phyloP scores from a whole-genome alignment of 2,329 filamentous ascomycete genomes.

The Talaromyces sp. region DNA sequence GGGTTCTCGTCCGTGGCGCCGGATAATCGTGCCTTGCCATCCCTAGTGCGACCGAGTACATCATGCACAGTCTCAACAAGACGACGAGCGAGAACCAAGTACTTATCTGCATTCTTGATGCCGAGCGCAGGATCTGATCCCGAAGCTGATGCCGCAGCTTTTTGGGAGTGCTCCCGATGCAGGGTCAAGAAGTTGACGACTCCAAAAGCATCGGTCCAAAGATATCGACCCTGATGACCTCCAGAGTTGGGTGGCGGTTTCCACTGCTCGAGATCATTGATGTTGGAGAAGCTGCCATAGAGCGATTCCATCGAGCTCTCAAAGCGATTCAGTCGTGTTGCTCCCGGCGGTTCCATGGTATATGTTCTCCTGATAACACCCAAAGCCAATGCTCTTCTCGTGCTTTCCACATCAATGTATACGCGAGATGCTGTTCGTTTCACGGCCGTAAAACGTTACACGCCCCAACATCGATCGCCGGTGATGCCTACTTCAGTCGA shows the following conservation, averaged over 20 bases:
- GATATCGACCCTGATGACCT: slow-evolving; percentile 56
- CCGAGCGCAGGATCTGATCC: not conserved
- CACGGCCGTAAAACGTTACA: slow-evolving; percentile 6
- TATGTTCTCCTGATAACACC: not conserved
- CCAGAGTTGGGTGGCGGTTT: slow-evolving; percentile 49
- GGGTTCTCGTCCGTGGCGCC: slow-evolving; percentile 52
- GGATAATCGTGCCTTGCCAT: slow-evolving; percentile 46
- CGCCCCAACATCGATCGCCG: not conserved
- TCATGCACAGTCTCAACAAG: slow-evolving; percentile 53
- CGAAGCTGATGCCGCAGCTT: slow-evolving; percentile 1
- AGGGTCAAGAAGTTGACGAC: slow-evolving; percentile 58
- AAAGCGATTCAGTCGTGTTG: slow-evolving; percentile 31
- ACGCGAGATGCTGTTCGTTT: slow-evolving; percentile 1
- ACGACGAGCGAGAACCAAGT: slow-evolving; percentile 48
- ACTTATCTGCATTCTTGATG: slow-evolving; percentile 30
- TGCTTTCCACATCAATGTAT: not conserved
- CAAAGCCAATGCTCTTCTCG: not conserved
- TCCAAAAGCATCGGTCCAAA: slow-evolving; percentile 61
- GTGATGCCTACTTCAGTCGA: slow-evolving; percentile 21
- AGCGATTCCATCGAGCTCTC: slow-evolving; percentile 38
- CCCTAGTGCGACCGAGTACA: slow-evolving; percentile 51
- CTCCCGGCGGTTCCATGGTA: slow-evolving; percentile 16
- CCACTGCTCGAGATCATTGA: slow-evolving; percentile 41
- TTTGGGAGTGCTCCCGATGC: slow-evolving; percentile 35
- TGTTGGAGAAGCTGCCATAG: slow-evolving; percentile 36